Conservation (phyloP, 2,329 filamentous ascomycete species). For the Alternaria sp. region DNA sequence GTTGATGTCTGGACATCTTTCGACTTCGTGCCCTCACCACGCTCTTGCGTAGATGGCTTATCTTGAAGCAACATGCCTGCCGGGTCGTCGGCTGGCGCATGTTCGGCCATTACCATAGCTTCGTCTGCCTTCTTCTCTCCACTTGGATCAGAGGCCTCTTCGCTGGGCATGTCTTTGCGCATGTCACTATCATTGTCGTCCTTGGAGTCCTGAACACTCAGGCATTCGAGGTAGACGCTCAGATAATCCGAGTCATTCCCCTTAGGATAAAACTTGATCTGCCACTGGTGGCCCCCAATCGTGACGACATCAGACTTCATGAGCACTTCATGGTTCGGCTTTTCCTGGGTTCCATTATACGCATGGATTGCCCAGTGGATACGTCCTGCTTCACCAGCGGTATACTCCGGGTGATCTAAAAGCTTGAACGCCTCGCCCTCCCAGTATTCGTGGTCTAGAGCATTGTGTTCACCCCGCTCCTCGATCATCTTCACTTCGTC, state of each 20-base stretch:
- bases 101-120: not conserved
- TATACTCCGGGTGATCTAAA: conserved; percentile 64
- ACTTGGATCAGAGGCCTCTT: not conserved
- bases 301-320: conserved; percentile 64
- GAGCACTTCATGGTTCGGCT: conserved; percentile 63
- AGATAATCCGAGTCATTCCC: conserved; percentile 65
- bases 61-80: not conserved
- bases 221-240: conserved; percentile 67
- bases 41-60: not conserved
- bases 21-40: conserved; percentile 1
- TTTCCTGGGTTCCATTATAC: conserved; percentile 66
- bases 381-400: conserved; percentile 59
- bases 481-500: conserved; percentile 66
- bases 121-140: not conserved
- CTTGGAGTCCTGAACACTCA: conserved; percentile 51
- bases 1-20: not conserved
- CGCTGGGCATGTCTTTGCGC: not conserved
- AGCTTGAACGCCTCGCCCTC: conserved; percentile 62
- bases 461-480: conserved; percentile 57
- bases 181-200: conserved; percentile 3
- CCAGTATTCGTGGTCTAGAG: conserved; percentile 65
- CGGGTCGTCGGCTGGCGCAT: not conserved
- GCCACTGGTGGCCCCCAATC: conserved; percentile 68
- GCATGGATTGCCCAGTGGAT: conserved; percentile 65
- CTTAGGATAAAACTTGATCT: conserved; percentile 68